Conservation (phyloP, 116 monocot species). For the Phalaenopsis hybrid region DNA sequence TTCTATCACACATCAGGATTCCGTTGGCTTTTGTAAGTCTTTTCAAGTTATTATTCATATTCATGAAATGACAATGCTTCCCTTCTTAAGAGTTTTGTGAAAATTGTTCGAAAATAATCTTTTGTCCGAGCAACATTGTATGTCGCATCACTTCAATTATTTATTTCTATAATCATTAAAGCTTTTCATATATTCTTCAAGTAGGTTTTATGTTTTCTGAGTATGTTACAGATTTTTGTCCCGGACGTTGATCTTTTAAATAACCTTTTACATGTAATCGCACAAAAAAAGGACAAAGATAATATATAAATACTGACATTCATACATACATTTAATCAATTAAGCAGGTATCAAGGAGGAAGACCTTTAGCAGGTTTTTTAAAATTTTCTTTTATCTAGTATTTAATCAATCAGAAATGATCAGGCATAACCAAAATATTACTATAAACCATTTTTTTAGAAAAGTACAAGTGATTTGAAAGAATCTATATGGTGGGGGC, state of each 20-base stretch:
- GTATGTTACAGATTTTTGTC: not conserved
- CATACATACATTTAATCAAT: not conserved
- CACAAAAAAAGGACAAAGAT: not conserved
- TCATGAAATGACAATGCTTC: not conserved
- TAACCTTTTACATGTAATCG: not conserved
- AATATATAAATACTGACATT: not conserved
- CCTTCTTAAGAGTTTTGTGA: not conserved
- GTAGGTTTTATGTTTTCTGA: not conserved
- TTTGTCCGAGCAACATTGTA: not conserved
- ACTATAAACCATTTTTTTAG: not conserved
- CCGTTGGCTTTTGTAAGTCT: slow-evolving; percentile 79
- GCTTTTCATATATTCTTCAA: not conserved
- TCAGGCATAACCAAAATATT: not conserved
- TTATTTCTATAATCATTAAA: not conserved
- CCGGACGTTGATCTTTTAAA: not conserved
- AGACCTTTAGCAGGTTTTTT: not conserved
- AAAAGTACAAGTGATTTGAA: not conserved
- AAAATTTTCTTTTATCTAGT: not conserved
- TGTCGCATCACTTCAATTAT: not conserved
- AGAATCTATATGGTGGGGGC: not conserved
- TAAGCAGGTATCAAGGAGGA: not conserved
- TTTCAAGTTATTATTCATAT: not conserved
- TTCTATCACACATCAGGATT: slow-evolving; percentile 64
- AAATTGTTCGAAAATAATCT: not conserved
- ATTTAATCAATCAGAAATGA: not conserved